phyloP scores from a whole-genome alignment of 352 stramenopile genomes.

The Vaucheria bursata region DNA sequence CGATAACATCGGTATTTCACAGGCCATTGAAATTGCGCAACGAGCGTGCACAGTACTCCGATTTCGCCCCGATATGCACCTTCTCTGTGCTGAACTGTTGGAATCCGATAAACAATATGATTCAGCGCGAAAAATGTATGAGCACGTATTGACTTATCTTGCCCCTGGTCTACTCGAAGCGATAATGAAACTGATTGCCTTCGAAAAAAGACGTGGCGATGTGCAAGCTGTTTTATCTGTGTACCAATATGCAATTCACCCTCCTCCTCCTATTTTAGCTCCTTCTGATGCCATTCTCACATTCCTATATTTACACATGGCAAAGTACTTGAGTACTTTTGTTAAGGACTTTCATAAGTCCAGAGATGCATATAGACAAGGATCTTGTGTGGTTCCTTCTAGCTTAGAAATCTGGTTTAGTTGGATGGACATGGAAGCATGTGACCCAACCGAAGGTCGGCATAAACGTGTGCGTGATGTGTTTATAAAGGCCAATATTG shows the following conservation, averaged over 20 bases:
- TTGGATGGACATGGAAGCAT: conserved; percentile 29
- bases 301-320: conserved; percentile 32
- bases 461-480: not conserved
- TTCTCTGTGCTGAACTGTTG: conserved; percentile 23
- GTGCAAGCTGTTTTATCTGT: conserved; percentile 7
- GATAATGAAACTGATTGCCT: conserved; percentile 14
- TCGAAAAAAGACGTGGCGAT: conserved; percentile 23
- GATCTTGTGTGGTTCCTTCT: not conserved
- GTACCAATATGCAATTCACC: conserved; percentile 17
- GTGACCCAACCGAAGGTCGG: not conserved
- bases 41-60: conserved; percentile 20
- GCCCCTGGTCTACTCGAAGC: conserved; percentile 27
- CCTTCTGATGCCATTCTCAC: not conserved
- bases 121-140: conserved; percentile 11
- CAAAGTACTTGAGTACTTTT: conserved; percentile 9
- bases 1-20: not conserved
- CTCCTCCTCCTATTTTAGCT: not conserved
- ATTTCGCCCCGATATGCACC: conserved; percentile 18
- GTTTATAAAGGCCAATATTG: no score
- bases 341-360: conserved; percentile 3
- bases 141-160: conserved; percentile 16
- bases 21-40: conserved; percentile 16
- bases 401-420: conserved; percentile 34
- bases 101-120: conserved; percentile 3
- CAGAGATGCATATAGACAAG: conserved; percentile 1